A percentile compares a stretch with the other conserved stretches of the same genome.
phyloP scores from a whole-genome alignment of 176 grass and related monocot genomes.

The Avena atlantica region DNA sequence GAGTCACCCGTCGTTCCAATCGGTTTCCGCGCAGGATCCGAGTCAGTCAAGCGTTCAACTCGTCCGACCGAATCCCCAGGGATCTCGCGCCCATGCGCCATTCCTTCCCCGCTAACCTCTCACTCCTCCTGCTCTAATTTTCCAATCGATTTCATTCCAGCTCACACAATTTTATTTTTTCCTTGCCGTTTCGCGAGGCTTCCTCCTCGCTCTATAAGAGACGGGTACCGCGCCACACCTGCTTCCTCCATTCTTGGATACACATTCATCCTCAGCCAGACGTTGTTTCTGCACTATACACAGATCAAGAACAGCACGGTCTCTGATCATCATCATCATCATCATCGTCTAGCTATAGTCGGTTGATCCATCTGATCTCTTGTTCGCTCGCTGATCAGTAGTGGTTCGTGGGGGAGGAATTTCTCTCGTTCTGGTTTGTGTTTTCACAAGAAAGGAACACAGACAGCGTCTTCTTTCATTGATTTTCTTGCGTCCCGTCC shows the following conservation, averaged over 20 bases:
- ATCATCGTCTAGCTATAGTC: not conserved
- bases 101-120: slow-evolving; percentile 12
- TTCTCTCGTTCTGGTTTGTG: not conserved
- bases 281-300: slow-evolving; percentile 8
- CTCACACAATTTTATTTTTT: not conserved
- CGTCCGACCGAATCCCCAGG: not conserved
- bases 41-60: slow-evolving; percentile 8
- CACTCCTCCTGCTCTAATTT: not conserved
- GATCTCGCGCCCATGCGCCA: slow-evolving; percentile 35
- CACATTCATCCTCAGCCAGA: not conserved
- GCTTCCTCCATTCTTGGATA: slow-evolving; percentile 45
- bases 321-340: slow-evolving; percentile 34
- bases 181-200: not conserved
- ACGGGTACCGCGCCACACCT: not conserved
- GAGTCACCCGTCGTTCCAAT: not conserved
- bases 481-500: not conserved
- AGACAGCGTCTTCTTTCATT: not conserved
- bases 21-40: slow-evolving; percentile 13
- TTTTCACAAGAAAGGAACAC: not conserved
- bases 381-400: not conserved
- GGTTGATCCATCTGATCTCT: not conserved
- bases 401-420: not conserved
- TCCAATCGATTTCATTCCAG: not conserved
- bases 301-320: slow-evolving; percentile 15
- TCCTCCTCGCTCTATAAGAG: not conserved